Base-by-base conservation (phyloP, 2,329 filamentous ascomycete genomes). In the Talaromyces sp. region DNA sequence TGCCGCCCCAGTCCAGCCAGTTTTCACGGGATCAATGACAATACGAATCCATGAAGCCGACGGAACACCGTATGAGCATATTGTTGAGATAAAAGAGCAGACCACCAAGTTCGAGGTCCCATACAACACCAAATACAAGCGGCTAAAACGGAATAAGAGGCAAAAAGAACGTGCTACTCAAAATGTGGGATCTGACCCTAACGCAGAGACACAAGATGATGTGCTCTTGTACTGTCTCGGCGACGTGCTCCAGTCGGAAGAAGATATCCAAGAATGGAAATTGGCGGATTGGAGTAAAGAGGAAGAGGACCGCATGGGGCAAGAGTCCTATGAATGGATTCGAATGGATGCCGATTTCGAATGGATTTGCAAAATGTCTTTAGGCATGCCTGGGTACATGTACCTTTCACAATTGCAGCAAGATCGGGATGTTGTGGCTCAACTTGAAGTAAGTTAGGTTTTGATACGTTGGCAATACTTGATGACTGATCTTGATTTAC, bases 41-140 rank as follows among this genome's bases (percentile, higher is more conserved):
- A 93, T 99, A 65, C 85, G 95, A 33, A 97, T 99, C 65, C 95
- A 99, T 77, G 95, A 99, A 78, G 95, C 95, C 27, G 96, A 99
- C 71, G 95, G 95, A 10, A 98, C 95, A 0, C 95, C 95, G 2
- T 99, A 99, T 71, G 95, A 99, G 73, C 95, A 99, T 72, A 97
- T 97, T 65, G 88, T 98, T 33, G 92, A 97, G 69, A 96, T 99
- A 72, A 92, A 92, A 63, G 92, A 97, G 67, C 88, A 89, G 30
- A 85, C 86, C 15, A 91, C 90, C 2, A 91, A 89, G 72, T 90
- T 98, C 63, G 93, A 97, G 64, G 97, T 99, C 63, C 93, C 93
- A 0, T 99, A 99, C 77, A 98, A 98, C 70, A 99, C 95, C 0
- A 99, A 99, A 73, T 99, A 99, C 79, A 99, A 98, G 79, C 88